Evolutionary conservation across 768 basidiomycete genomes (phyloP).

Genomic region (Hygrocybe coccinea): DNA sequence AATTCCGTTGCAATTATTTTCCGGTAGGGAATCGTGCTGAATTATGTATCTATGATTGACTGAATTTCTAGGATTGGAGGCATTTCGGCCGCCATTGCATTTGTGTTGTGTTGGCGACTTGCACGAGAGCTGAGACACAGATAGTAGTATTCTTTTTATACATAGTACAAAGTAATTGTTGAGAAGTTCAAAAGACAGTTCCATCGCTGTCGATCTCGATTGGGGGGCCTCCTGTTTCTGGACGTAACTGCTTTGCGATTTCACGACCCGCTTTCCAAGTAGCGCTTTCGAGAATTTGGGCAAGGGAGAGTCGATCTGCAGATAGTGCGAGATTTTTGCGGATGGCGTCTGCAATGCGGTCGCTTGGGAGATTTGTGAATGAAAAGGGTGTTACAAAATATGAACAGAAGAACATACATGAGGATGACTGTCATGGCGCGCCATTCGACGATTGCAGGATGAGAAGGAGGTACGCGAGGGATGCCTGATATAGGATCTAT

Average conservation of each 20-base stretch:
- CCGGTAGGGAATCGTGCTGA: constrained; percentile 43
- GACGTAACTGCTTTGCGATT: constrained; percentile 76
- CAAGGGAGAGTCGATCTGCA: constrained; percentile 49
- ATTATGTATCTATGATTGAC: constrained; percentile 1
- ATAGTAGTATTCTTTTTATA: constrained; percentile 17
- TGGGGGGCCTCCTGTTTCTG: constrained; percentile 66
- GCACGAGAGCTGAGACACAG: constrained; percentile 48
- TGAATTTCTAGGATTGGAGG: constrained; percentile 47
- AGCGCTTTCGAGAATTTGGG: constrained; percentile 89
- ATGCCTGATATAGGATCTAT: constrained; percentile 48
- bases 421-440: constrained; percentile 91
- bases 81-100: constrained; percentile 49
- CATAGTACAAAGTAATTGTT: neutral
- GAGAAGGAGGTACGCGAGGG: constrained; percentile 65
- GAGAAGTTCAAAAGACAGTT: constrained; percentile 5
- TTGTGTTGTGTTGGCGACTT: constrained; percentile 50
- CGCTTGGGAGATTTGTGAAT: constrained; percentile 34
- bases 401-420: constrained; percentile 50
- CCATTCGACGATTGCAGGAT: constrained; percentile 94
- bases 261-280: constrained; percentile 97
- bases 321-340: constrained; percentile 61
- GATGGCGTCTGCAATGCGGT: constrained; percentile 79
- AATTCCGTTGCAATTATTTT: constrained; percentile 81
- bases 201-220: constrained; percentile 37
- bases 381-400: neutral